phyloP scores from a whole-genome alignment of 2,329 filamentous ascomycete genomes.

The Fusarium protoensiforme region DNA sequence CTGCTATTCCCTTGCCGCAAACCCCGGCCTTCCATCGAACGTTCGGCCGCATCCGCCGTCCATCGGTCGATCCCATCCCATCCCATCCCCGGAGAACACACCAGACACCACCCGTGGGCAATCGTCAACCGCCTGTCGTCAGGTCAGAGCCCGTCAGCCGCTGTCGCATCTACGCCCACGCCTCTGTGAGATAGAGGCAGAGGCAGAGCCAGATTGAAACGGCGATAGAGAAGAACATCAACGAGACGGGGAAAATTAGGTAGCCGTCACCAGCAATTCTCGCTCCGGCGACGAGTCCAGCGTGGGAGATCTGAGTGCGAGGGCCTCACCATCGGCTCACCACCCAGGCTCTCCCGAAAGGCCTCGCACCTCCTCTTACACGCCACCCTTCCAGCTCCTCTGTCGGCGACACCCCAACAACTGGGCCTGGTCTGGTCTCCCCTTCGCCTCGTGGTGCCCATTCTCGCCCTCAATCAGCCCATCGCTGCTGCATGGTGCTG shows the following conservation, averaged over 20 bases:
- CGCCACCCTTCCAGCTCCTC: conserved; percentile 12
- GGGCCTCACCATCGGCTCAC: conserved; percentile 26
- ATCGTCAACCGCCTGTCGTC: conserved; percentile 10
- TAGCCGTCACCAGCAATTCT: conserved; percentile 19
- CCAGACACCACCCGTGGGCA: conserved; percentile 3
- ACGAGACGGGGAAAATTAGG: conserved; percentile 8
- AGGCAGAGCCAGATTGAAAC: not conserved
- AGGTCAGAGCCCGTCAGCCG: conserved; percentile 1
- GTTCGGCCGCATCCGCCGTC: conserved; percentile 41
- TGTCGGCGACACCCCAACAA: conserved; percentile 34
- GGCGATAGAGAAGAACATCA: conserved; percentile 11
- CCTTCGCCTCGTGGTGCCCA: conserved; percentile 27
- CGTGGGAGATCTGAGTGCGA: conserved; percentile 9
- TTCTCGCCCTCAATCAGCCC: conserved; percentile 42
- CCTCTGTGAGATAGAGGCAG: not conserved
- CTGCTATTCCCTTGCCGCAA: conserved; percentile 32
- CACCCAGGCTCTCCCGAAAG: conserved; percentile 35
- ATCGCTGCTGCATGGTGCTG: conserved; percentile 45
- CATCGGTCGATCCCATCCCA: conserved; percentile 40
- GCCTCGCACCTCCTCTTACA: conserved; percentile 24
- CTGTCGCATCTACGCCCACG: conserved; percentile 25
- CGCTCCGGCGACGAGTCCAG: conserved; percentile 2
- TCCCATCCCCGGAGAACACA: not conserved
- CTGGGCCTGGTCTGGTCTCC: conserved; percentile 16
- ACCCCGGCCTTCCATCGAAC: conserved; percentile 37